These are phyloP conservation scores for Linnemannia exigua DNA, from an alignment of 192 early-diverging fungal species.

Conservation along the genomic window DNA sequence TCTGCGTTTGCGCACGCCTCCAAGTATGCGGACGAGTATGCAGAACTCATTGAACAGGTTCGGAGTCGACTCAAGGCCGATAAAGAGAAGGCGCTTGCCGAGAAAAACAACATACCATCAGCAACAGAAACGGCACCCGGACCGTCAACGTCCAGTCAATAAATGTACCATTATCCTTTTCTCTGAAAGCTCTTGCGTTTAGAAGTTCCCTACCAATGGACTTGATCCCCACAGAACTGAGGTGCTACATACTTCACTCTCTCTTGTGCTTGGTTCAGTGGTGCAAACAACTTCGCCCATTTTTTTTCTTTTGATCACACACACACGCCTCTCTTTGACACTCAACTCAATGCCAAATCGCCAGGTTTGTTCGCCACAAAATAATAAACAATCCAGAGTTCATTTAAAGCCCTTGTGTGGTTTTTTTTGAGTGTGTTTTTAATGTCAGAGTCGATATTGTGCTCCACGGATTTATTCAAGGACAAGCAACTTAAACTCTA, in stretches of 20 bases:
- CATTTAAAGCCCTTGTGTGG: not conserved
- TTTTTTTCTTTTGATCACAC: not conserved
- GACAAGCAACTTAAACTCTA: conserved; percentile 55
- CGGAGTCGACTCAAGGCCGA: conserved; percentile 22
- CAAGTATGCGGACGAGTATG: conserved; percentile 42
- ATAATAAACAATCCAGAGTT: not conserved
- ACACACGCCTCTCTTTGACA: not conserved
- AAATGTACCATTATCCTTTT: not conserved
- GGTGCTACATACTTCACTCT: not conserved
- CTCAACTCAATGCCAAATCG: not conserved
- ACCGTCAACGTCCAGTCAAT: not conserved
- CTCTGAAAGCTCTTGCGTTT: not conserved
- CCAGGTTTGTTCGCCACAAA: not conserved
- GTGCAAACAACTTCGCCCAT: conserved; percentile 5
- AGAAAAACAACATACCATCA: not conserved
- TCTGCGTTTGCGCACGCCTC: conserved; percentile 33
- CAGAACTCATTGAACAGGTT: conserved; percentile 39
- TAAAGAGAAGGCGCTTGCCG: conserved; percentile 17
- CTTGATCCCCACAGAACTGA: too few relatives aligned
- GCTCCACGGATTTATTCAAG: conserved; percentile 55
- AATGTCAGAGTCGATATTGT: conserved; percentile 50
- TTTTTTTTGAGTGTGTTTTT: conserved; percentile 9
- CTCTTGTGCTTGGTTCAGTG: too few relatives aligned
- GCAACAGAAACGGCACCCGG: not conserved
- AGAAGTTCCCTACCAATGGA: not conserved